Evolutionary conservation across 164 flowering plant genomes (phyloP).

Genomic region (Chimonanthus praecox): DNA sequence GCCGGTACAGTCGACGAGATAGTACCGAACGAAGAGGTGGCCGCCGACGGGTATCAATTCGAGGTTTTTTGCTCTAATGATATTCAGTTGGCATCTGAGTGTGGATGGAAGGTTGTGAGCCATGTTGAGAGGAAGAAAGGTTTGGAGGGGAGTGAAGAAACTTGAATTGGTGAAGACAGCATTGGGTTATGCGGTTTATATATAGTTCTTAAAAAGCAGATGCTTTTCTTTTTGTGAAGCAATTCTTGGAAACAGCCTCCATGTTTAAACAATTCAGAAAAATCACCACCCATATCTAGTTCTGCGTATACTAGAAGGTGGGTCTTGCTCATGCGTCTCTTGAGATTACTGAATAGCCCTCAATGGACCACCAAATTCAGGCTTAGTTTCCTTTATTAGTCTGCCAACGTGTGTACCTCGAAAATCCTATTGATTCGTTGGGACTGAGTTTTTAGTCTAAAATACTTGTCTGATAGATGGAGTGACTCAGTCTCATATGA

Average conservation of each 20-base stretch:
- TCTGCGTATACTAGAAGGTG: neutral
- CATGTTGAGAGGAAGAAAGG: neutral
- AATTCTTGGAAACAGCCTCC: neutral
- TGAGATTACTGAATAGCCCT: neutral
- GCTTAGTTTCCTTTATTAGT: neutral
- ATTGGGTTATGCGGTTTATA: neutral
- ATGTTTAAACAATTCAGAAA: neutral
- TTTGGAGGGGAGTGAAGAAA: neutral
- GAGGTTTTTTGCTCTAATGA: slow-evolving; percentile 54
- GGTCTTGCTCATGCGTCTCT: neutral
- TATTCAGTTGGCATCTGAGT: slow-evolving; percentile 37
- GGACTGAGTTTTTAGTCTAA: neutral
- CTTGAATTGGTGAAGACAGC: neutral
- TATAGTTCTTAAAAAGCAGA: neutral
- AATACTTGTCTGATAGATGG: neutral
- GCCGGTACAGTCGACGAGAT: slow-evolving; percentile 42
- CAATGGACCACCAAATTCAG: neutral
- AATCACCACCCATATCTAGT: slow-evolving; percentile 1
- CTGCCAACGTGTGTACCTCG: neutral
- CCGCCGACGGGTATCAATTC: slow-evolving; percentile 19
- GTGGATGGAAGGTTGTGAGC: slow-evolving; percentile 1
- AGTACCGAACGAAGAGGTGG: slow-evolving; percentile 50
- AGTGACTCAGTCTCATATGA: too few species aligned
- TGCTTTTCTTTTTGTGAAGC: neutral
- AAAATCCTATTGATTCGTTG: neutral